phyloP scores from a whole-genome alignment of 352 stramenopile genomes.

The Globisporangium nodosum region DNA sequence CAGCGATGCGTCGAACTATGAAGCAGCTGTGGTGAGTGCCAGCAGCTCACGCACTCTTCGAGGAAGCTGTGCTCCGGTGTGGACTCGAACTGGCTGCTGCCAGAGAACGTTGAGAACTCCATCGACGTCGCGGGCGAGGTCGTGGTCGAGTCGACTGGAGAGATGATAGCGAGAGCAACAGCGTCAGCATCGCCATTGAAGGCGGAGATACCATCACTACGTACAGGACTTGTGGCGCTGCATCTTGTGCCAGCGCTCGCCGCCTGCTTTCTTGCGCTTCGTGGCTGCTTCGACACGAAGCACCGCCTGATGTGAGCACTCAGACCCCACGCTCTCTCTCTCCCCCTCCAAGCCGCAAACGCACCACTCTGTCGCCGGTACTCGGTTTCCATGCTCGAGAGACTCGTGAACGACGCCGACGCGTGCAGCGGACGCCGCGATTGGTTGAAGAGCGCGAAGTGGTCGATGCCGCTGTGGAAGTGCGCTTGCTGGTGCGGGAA shows the following conservation, averaged over 20 bases:
- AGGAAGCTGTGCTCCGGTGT: conserved; percentile 38
- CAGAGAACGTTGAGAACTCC: conserved; percentile 24
- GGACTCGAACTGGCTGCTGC: conserved; percentile 25
- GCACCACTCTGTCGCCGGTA: conserved; percentile 42
- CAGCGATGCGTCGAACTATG: background rate
- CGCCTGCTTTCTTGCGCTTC: conserved; percentile 56
- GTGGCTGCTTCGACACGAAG: conserved; percentile 21
- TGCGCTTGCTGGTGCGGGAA: conserved; percentile 31
- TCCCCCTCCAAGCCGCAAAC: background rate
- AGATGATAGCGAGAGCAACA: background rate
- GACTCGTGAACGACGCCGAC: conserved; percentile 65
- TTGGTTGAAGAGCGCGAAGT: conserved; percentile 17
- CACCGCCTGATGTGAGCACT: background rate
- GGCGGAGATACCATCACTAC: background rate
- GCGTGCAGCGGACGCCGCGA: conserved; percentile 41
- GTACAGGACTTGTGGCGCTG: conserved; percentile 46
- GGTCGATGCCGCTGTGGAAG: conserved; percentile 16
- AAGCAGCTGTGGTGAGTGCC: background rate
- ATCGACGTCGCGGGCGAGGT: conserved; percentile 35
- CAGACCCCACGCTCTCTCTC: too few relatives aligned
- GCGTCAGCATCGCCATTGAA: background rate
- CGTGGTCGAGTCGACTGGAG: conserved; percentile 48
- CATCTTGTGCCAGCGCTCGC: conserved; percentile 62
- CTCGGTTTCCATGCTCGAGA: conserved; percentile 71
- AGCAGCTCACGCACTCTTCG: conserved; percentile 36